Evolutionary conservation across 192 early-diverging fungal species (phyloP).

Genomic region (Pilobolus umbonatus): DNA sequence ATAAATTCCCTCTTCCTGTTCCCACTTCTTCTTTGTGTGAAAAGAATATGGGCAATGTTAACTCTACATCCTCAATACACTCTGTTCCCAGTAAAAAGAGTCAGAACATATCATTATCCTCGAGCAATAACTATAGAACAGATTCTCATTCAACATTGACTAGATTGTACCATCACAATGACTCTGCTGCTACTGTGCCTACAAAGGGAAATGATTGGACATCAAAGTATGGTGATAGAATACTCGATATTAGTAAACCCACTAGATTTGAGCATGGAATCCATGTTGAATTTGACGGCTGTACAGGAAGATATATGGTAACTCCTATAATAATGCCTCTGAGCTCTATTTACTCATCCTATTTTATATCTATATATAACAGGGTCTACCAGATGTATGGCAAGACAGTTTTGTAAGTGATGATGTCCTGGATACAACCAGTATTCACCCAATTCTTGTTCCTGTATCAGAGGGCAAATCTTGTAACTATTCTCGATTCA

Average conservation of each 20-base stretch:
- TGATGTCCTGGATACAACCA: conserved; percentile 47
- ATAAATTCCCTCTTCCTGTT: too few relatives aligned
- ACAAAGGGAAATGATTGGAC: conserved; percentile 7
- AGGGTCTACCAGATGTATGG: conserved; percentile 54
- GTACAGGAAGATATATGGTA: conserved; percentile 47
- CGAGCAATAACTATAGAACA: too few relatives aligned
- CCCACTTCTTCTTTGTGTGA: too few relatives aligned
- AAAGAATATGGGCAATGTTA: too few relatives aligned
- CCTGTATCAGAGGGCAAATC: conserved; percentile 22
- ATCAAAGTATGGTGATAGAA: conserved; percentile 26
- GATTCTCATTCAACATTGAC: conserved; percentile 8
- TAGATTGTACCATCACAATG: neutral
- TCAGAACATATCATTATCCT: too few relatives aligned
- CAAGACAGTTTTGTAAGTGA: conserved; percentile 45
- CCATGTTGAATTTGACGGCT: conserved; percentile 48
- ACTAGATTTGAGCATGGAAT: conserved; percentile 55
- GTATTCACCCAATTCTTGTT: conserved; percentile 49
- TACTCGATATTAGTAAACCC: conserved; percentile 48
- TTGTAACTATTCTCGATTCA: neutral
- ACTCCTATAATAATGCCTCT: too few relatives aligned
- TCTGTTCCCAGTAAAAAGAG: too few relatives aligned
- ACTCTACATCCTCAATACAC: too few relatives aligned
- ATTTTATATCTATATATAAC: neutral
- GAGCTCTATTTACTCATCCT: neutral
- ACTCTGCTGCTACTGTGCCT: neutral